Percentiles rank a stretch among this genome's conserved stretches.
phyloP scores from a whole-genome alignment of 1,139 yeast species.

The Debaryomycetaceae sp. region DNA sequence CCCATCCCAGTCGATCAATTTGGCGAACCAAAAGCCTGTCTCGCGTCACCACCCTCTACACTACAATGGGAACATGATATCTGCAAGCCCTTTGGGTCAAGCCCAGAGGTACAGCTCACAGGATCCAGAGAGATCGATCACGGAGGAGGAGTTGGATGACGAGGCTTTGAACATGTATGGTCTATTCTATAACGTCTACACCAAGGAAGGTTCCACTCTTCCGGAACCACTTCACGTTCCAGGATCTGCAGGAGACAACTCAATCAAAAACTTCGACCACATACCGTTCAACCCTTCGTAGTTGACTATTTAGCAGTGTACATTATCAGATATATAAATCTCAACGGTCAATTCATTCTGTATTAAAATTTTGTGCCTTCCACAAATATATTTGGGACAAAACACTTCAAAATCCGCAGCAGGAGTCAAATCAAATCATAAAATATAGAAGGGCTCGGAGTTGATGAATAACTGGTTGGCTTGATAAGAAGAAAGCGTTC shows the following conservation, averaged over 20 bases:
- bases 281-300: constrained; percentile 38
- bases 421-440: neutral
- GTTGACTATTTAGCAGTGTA: neutral
- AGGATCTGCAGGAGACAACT: constrained; percentile 14
- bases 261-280: constrained; percentile 25
- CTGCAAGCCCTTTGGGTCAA: constrained; percentile 17
- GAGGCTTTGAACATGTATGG: constrained; percentile 34
- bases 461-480: neutral
- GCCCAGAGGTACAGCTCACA: constrained; percentile 1
- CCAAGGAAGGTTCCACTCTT: constrained; percentile 30
- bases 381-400: neutral
- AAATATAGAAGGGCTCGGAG: neutral
- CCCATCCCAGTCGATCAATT: neutral
- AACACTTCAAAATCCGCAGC: neutral
- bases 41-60: constrained; percentile 51
- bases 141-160: constrained; percentile 31
- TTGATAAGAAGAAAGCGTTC: neutral
- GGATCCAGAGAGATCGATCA: neutral
- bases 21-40: constrained; percentile 27
- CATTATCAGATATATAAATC: neutral
- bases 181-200: constrained; percentile 33
- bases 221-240: constrained; percentile 20
- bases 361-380: neutral
- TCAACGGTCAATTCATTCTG: neutral
- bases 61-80: constrained; percentile 13